Conservation (phyloP, 1,284 basidiomycete genomes). For the Puccinia triticina region DNA sequence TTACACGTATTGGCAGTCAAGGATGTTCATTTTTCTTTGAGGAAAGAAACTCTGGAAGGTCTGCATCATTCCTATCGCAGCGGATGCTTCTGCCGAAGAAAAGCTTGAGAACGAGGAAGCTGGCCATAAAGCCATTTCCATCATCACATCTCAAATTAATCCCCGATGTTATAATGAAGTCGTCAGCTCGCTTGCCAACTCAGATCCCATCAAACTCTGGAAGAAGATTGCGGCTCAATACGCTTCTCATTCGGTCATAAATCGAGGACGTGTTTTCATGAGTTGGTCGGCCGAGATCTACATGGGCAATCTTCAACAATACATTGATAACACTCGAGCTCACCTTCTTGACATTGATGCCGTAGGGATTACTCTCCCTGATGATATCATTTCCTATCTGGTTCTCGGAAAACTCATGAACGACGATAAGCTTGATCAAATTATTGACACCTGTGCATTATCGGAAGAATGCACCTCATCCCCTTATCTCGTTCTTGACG, state of each 20-base stretch:
- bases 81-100: background rate
- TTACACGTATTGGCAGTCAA: background rate
- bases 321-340: background rate
- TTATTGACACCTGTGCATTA: background rate
- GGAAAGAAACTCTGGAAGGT: background rate
- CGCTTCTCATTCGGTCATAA: background rate
- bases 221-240: slow-evolving; percentile 11
- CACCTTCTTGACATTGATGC: background rate
- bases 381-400: background rate
- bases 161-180: background rate
- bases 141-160: background rate
- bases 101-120: background rate
- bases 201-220: background rate
- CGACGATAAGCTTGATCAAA: background rate
- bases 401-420: background rate
- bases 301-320: background rate
- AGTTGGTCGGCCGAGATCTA: background rate
- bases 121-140: background rate
- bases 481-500: background rate
- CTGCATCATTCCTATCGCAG: background rate
- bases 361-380: background rate
- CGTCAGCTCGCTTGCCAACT: background rate
- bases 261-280: background rate
- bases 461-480: background rate
- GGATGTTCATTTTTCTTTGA: background rate